phyloP scores from a whole-genome alignment of 306 rosid genomes.

The Quercus variabilis region DNA sequence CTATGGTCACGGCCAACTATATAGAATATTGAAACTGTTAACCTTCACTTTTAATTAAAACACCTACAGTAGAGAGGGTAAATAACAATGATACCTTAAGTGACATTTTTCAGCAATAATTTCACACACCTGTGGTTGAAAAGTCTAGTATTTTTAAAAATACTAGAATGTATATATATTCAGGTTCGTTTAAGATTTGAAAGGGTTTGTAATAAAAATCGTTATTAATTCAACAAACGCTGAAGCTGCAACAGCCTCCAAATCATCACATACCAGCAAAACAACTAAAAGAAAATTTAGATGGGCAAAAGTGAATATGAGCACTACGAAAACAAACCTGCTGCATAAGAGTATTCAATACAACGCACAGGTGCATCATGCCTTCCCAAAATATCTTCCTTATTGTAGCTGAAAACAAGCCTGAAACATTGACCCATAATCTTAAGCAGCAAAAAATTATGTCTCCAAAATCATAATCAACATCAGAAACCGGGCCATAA shows the following conservation, averaged over 20 bases:
- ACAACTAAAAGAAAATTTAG: background rate
- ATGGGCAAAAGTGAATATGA: background rate
- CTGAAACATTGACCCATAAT: slow-evolving; percentile 33
- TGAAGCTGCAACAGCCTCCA: background rate
- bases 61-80: background rate
- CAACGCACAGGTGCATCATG: slow-evolving; percentile 94
- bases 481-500: background rate
- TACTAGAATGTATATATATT: background rate
- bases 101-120: background rate
- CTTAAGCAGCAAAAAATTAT: background rate
- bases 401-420: slow-evolving; percentile 62
- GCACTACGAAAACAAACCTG: slow-evolving; percentile 41
- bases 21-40: background rate
- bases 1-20: background rate
- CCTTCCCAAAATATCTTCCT: slow-evolving; percentile 82
- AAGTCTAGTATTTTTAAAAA: background rate
- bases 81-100: background rate
- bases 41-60: background rate
- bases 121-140: background rate
- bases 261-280: background rate
- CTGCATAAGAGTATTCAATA: slow-evolving; percentile 86
- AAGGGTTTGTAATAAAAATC: background rate
- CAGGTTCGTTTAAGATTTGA: background rate
- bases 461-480: background rate
- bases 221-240: background rate